Base-by-base conservation (phyloP, 2,329 filamentous ascomycete genomes). In the Alternaria viburni region DNA sequence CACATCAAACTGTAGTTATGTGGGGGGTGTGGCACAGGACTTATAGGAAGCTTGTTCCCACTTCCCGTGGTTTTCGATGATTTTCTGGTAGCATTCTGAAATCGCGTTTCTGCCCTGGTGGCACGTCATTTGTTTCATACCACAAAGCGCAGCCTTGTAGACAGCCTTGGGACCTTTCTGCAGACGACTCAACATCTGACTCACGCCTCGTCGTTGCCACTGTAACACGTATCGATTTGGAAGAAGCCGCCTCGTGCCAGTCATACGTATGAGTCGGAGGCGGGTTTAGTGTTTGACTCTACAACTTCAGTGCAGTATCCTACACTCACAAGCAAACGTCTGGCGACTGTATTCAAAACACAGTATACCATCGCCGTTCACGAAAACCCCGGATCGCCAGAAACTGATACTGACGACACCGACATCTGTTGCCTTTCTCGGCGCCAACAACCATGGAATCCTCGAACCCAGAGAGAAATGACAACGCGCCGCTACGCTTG, bases 401-500 rank as follows among this genome's bases (percentile, higher is more conserved):
- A 41, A 17, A n/a, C 36, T 17, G n/a, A 17, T 41, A 41, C 15
- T 9, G 32, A 41, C 46, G n/a, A 55, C 49, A 45, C 41, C 6
- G 50, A 21, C n/a, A 32, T 17, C 15, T 57, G 17, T 21, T 7
- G 56, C 57, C 55, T 30, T 10, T 28, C 17, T 26, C 52, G 58
- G 60, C 47, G 13, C 54, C 3, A 36, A 25, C 23, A 15, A 59
- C 11, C 15, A 77, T 77, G 74, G 73, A 75, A 10, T 66, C 67
- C 17, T 74, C 71, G 7, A 73, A 64, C 30, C 47, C 64, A 1
- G 75, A 77, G 59, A 70, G 66, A 6, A 77, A 77, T 45, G 76
- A 76, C 6, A 65, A 73, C 43, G 77, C 77, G 36, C 77, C 77
- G 10, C 59, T 79, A 54, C 74, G 77, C 23, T 57, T 78, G 21